phyloP scores from a whole-genome alignment of 352 stramenopile species.

The Phytophthora cryptogea region DNA sequence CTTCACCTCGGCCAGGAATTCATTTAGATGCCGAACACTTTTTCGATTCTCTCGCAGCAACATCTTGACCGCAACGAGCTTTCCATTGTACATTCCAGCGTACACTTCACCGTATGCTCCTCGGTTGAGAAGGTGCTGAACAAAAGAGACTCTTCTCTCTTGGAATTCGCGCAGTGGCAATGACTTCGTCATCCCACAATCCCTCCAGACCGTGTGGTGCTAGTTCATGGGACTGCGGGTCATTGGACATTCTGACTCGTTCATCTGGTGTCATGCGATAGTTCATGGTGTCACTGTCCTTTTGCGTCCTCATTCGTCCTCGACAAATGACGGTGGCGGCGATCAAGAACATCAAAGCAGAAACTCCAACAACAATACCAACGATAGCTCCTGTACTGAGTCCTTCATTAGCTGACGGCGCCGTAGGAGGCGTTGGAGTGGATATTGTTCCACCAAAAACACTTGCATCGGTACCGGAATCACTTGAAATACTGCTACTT shows the following conservation, averaged over 20 bases:
- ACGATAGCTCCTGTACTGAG: conserved; percentile 5
- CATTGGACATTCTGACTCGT: conserved; percentile 1
- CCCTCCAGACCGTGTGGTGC: conserved; percentile 12
- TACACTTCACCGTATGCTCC: conserved; percentile 42
- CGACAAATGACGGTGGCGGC: conserved; percentile 2
- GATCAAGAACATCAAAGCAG: conserved; percentile 3
- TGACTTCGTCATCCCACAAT: conserved; percentile 34
- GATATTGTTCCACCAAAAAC: background rate
- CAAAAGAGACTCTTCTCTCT: conserved; percentile 37
- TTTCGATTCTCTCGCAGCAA: conserved; percentile 31
- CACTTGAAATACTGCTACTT: conserved; percentile 9
- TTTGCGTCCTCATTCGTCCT: background rate
- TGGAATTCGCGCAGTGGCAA: conserved; percentile 32
- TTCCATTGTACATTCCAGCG: conserved; percentile 30
- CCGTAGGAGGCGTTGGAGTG: conserved; percentile 1
- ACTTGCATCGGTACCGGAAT: conserved; percentile 3
- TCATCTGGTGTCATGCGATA: conserved; percentile 1
- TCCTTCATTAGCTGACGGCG: background rate
- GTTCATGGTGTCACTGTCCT: background rate
- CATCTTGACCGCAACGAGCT: conserved; percentile 39
- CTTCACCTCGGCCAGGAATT: conserved; percentile 39
- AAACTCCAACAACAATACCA: background rate
- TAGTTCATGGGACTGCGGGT: conserved; percentile 4
- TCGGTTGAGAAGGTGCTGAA: conserved; percentile 27
- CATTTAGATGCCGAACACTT: conserved; percentile 25